Evolutionary conservation across 2,329 filamentous ascomycete genomes (phyloP).

Genomic region (Chaetomium olivaceum): DNA sequence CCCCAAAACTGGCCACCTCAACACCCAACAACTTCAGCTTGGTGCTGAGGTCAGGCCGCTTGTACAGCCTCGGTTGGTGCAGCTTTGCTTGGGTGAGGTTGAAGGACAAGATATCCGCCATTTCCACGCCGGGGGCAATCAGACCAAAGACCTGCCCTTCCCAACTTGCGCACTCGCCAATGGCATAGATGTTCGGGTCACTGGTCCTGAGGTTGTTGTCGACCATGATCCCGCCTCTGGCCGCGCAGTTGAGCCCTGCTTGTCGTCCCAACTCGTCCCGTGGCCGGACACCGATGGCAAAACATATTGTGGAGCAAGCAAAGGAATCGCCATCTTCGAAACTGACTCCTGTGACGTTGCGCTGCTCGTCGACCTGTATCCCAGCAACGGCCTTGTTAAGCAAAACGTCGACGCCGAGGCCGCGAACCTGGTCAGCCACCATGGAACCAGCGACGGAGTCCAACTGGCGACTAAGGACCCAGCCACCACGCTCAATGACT

Average conservation of each 20-base stretch:
- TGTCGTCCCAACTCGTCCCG: constrained; percentile 73
- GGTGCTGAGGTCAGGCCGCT: constrained; percentile 82
- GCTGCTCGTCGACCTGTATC: constrained; percentile 67
- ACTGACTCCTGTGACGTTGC: constrained; percentile 69
- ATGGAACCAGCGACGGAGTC: constrained; percentile 78
- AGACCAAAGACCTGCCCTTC: constrained; percentile 83
- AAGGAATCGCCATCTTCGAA: constrained; percentile 81
- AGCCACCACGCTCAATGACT: constrained; percentile 78
- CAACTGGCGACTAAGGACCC: constrained; percentile 80
- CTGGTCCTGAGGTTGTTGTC: constrained; percentile 69
- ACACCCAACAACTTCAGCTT: constrained; percentile 89
- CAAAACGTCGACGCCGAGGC: constrained; percentile 78
- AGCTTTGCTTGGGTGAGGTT: constrained; percentile 82
- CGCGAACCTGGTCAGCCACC: constrained; percentile 77
- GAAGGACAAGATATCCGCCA: constrained; percentile 89
- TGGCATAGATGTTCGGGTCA: constrained; percentile 72
- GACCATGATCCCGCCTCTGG: constrained; percentile 73
- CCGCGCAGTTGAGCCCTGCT: constrained; percentile 70
- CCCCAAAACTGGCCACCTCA: constrained; percentile 89
- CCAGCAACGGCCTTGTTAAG: constrained; percentile 72
- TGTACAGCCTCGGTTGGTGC: constrained; percentile 70
- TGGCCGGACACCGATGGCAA: constrained; percentile 83
- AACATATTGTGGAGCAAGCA: constrained; percentile 79
- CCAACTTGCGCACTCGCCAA: constrained; percentile 92
- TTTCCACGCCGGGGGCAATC: constrained; percentile 86